Evolutionary conservation across 1,139 yeast genomes (phyloP), one percentile per base, ranked within the genome.

Genomic region (Zygosaccharomyces sapae): DNA sequence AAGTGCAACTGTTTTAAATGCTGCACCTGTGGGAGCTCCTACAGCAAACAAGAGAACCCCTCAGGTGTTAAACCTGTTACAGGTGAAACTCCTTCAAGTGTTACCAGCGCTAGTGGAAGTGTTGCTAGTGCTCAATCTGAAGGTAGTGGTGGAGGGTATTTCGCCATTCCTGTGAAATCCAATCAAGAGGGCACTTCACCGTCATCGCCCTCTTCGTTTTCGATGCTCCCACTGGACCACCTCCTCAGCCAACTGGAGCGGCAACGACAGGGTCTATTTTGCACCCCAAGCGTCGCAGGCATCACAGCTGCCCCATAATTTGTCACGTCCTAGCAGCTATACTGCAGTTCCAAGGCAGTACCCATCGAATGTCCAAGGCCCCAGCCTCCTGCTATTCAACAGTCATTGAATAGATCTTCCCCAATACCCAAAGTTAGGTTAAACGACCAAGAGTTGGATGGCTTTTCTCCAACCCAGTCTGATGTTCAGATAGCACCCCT

Each of bases 71-170:
- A 44, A 13, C 47, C 57, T 2, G 31, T 49, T 1, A 46, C 48
- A 33, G 53, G 45, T 9, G 34, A 44, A 16, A 47, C 45, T 31
- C 43, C 50, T 5, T 42, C 47, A 18, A 19, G 39, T 9, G 20
- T 45, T 10, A 39, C 40, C 18, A 37, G 40, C 18, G 40, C 52
- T 13, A 51, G 30, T 29, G 37, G 52, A 4, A 44, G 55, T 2
- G 51, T 55, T 4, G 49, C 55, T 2, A 62, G 65, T 41, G 49
- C 52, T 30, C 50, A 50, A 4, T 58, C 67, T 7, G 61, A 56
- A 3, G 57, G 55, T 7, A 62, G 66, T 35, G 55, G 53, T 18
- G 67, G 66, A 18, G 69, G 68, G 1, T 66, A 66, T 43, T 66
- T 66, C 51, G 65, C 66, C 2, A 55, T 66, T 13, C 69, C 69